Conservation (phyloP, 2,329 filamentous ascomycete species). For the Pseudogymnoascus sp. region DNA sequence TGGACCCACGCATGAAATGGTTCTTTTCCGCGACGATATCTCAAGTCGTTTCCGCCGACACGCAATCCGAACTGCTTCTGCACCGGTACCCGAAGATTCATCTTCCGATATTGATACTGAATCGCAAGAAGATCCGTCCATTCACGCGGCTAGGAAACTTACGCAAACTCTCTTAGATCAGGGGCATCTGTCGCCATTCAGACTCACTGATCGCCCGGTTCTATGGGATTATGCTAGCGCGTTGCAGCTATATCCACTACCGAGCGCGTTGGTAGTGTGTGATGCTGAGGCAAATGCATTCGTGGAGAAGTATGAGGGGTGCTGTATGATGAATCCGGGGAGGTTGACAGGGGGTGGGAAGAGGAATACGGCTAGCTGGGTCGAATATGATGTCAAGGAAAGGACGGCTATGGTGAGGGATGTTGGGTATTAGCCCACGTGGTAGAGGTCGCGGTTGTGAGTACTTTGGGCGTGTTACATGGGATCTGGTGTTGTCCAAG, state of each 20-base stretch:
- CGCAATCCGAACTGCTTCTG: constrained; percentile 59
- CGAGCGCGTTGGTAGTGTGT: constrained; percentile 72
- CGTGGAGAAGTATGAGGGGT: constrained; percentile 86
- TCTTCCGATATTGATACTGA: constrained; percentile 26
- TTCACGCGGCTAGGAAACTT: constrained; percentile 60
- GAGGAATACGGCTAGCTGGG: constrained; percentile 67
- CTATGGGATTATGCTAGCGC: constrained; percentile 80
- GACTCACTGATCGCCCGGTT: constrained; percentile 67
- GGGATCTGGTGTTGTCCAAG: background rate
- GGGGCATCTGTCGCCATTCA: constrained; percentile 80
- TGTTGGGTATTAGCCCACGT: constrained; percentile 19
- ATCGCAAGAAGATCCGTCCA: constrained; percentile 13
- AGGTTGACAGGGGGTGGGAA: constrained; percentile 61
- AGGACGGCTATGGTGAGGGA: constrained; percentile 25
- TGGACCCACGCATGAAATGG: constrained; percentile 78
- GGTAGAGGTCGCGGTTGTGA: background rate
- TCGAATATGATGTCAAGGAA: constrained; percentile 65
- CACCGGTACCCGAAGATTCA: constrained; percentile 28
- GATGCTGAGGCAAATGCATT: constrained; percentile 78
- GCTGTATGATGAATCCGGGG: constrained; percentile 91
- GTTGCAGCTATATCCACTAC: constrained; percentile 79
- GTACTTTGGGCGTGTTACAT: constrained; percentile 4
- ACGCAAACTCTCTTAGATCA: constrained; percentile 91
- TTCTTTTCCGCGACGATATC: constrained; percentile 81
- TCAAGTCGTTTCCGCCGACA: constrained; percentile 69